Evolutionary conservation across 202 grass and related monocot genomes (phyloP).

Genomic region (Musa balbisiana): DNA sequence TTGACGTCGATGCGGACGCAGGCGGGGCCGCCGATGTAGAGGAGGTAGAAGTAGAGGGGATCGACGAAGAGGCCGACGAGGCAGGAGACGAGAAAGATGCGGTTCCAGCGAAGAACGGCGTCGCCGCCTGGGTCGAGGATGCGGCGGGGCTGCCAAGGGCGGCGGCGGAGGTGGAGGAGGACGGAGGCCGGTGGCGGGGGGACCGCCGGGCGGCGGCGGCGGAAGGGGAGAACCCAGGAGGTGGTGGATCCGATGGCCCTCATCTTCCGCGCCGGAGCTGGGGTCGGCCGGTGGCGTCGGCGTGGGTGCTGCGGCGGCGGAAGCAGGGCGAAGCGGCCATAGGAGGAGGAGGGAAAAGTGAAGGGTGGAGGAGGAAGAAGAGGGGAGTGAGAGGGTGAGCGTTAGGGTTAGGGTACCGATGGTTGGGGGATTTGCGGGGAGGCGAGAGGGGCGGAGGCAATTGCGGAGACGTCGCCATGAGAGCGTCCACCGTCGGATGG

Average conservation of each 20-base stretch:
- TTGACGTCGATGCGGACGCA: conserved; percentile 51
- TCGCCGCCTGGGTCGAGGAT: conserved; percentile 86
- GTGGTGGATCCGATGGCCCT: neutral
- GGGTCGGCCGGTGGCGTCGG: neutral
- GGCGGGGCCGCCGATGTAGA: conserved; percentile 29
- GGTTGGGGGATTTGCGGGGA: neutral
- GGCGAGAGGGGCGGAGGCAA: neutral
- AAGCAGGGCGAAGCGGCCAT: conserved; percentile 3
- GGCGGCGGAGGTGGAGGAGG: neutral
- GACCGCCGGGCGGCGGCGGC: neutral
- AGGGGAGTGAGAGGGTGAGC: neutral
- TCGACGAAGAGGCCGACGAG: conserved; percentile 72
- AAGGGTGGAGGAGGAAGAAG: neutral
- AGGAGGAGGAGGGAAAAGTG: neutral
- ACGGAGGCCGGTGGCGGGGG: neutral
- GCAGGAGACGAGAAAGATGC: conserved; percentile 64
- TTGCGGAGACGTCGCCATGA: neutral
- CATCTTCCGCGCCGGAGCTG: neutral
- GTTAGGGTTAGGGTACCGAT: neutral
- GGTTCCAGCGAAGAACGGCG: conserved; percentile 69
- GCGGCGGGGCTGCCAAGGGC: conserved; percentile 49
- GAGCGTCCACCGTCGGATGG: neutral
- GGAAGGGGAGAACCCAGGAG: conserved; percentile 1
- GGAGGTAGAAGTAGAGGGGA: conserved; percentile 86
- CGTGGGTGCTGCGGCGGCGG: conserved; percentile 13